Conservation (phyloP, 2,329 filamentous ascomycete genomes). For the Colletotrichum siamense region DNA sequence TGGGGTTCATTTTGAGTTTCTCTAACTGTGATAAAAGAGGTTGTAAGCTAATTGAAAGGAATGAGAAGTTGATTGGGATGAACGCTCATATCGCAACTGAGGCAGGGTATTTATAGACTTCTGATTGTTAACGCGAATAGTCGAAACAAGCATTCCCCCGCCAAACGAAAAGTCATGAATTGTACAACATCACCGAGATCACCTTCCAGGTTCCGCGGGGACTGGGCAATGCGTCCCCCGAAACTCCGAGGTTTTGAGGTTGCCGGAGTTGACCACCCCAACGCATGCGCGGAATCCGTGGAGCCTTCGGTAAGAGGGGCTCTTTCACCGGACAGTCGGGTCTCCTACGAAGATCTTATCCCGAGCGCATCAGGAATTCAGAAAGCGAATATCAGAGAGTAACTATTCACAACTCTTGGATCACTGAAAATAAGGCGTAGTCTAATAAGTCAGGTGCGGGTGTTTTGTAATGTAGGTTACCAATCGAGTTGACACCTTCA, state of each 20-base stretch:
- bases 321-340: neutral
- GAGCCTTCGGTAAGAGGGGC: neutral
- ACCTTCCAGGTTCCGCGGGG: neutral
- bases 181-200: neutral
- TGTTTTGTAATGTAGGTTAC: neutral
- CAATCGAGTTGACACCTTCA: neutral
- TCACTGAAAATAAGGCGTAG: neutral
- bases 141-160: neutral
- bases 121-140: neutral
- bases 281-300: neutral
- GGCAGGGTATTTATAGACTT: neutral
- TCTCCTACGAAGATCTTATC: neutral
- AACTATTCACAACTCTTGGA: neutral
- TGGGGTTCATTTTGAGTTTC: neutral
- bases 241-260: neutral
- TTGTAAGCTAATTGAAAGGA: neutral
- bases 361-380: neutral
- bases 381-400: neutral
- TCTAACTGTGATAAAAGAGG: neutral
- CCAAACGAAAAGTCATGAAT: neutral
- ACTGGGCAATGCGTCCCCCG: neutral
- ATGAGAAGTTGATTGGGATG: neutral
- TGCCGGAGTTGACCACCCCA: neutral
- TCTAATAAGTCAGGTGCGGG: neutral
- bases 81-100: neutral